These are phyloP conservation scores for Helenozyma rhizophorensis DNA, from an alignment of 805 yeast species.

Conservation along the genomic window DNA sequence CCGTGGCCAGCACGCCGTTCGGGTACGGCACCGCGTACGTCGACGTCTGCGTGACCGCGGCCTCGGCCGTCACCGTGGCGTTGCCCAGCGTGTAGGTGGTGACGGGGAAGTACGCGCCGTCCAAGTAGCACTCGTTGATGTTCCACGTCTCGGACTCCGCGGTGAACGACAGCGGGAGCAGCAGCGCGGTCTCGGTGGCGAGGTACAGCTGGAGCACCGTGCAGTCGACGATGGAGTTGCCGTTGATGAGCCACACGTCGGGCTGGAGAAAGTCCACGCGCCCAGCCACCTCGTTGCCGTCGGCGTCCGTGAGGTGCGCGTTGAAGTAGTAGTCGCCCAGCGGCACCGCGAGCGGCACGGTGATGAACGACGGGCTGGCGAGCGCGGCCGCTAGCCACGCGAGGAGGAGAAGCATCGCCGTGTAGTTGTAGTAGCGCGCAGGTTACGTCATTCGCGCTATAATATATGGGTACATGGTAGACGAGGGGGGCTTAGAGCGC, in stretches of 20 bases:
- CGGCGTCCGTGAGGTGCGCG: conserved; percentile 10
- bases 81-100: conserved; percentile 8
- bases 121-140: conserved; percentile 24
- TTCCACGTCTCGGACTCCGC: conserved; percentile 19
- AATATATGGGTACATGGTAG: too few relatives aligned
- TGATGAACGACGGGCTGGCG: too few relatives aligned
- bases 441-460: too few relatives aligned
- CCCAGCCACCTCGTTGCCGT: conserved; percentile 14
- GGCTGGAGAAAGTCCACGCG: conserved; percentile 35
- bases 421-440: too few relatives aligned
- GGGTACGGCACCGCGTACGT: conserved; percentile 24
- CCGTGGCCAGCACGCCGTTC: conserved; percentile 23
- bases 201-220: conserved; percentile 9
- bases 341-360: conserved; percentile 12
- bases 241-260: conserved; percentile 35
- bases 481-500: too few relatives aligned
- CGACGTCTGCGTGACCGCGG: conserved; percentile 12
- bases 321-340: conserved; percentile 16
- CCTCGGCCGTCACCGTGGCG: conserved; percentile 7
- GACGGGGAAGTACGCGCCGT: conserved; percentile 21
- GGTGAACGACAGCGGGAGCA: conserved; percentile 7
- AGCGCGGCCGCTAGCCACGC: too few relatives aligned
- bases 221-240: conserved; percentile 22
- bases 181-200: background rate
- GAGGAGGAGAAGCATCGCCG: too few relatives aligned